These are phyloP conservation scores for Colletotrichum sp. DNA, from an alignment of 2,329 filamentous ascomycete species.

Conservation along the genomic window DNA sequence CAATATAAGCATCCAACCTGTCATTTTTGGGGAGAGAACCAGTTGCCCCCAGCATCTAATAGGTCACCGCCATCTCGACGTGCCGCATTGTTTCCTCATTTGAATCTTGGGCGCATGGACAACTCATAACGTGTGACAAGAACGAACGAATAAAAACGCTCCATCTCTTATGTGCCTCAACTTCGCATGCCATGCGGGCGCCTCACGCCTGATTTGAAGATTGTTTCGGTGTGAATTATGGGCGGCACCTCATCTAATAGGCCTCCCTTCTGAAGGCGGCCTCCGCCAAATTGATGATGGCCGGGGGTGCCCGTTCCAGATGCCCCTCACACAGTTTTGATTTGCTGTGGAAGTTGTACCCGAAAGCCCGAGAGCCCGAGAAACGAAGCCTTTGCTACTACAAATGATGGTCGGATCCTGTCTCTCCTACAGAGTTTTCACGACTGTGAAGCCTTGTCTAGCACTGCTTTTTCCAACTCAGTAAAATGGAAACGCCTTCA, in stretches of 20 bases:
- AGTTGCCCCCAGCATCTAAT: neutral
- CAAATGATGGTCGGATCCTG: neutral
- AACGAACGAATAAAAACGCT: neutral
- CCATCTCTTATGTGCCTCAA: neutral
- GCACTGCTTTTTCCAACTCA: neutral
- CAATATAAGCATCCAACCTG: neutral
- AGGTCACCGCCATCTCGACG: neutral
- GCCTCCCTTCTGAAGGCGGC: neutral
- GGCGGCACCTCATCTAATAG: neutral
- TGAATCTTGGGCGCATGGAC: neutral
- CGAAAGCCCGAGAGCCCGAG: neutral
- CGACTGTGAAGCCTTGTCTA: neutral
- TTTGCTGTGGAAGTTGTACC: neutral
- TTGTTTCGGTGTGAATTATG: neutral
- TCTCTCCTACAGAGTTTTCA: neutral
- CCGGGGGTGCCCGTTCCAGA: neutral
- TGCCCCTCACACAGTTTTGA: rapidly evolving
- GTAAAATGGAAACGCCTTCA: neutral
- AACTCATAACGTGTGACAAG: neutral
- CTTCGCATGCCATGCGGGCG: neutral
- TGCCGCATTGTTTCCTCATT: neutral
- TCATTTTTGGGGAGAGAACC: neutral
- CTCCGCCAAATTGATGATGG: neutral
- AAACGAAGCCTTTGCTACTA: neutral
- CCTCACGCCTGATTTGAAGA: neutral